A percentile compares a stretch with the other conserved stretches of the same genome.
phyloP scores from a whole-genome alignment of 139 green algal genomes.

The Cymbomonas tetramitiformis region DNA sequence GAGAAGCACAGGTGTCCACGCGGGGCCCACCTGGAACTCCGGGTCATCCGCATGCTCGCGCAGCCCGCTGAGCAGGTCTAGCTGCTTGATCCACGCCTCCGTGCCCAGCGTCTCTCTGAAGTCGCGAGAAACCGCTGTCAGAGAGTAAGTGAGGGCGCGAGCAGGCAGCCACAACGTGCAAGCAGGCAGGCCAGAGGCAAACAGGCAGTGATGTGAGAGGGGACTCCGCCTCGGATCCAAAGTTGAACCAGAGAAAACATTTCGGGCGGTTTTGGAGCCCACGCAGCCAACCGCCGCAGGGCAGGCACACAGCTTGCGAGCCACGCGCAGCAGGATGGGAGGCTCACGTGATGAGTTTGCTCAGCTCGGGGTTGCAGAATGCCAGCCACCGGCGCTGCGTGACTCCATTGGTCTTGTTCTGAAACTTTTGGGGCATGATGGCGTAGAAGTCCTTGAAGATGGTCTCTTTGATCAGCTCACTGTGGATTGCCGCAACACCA shows the following conservation, averaged over 20 bases:
- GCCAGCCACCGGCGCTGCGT: slow-evolving; percentile 83
- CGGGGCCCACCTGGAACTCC: slow-evolving; percentile 29
- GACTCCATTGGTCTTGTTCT: slow-evolving; percentile 99
- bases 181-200: no score
- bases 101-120: slow-evolving; percentile 50
- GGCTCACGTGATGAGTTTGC: slow-evolving; percentile 65
- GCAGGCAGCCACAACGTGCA: no score
- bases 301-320: no score
- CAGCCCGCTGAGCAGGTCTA: slow-evolving; percentile 31
- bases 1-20: no score
- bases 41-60: slow-evolving; percentile 20
- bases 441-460: slow-evolving; percentile 82
- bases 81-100: slow-evolving; percentile 49
- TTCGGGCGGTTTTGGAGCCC: no score
- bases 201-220: no score
- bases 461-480: slow-evolving; percentile 78
- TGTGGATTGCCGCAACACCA: slow-evolving; percentile 83
- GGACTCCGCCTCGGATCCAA: no score
- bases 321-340: no score
- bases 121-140: no score
- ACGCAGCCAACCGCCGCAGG: no score
- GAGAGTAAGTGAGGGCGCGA: no score
- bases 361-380: slow-evolving; percentile 63
- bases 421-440: slow-evolving; percentile 74
- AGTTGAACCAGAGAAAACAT: no score